phyloP scores from a whole-genome alignment of 1,139 yeast species.

The Kluyveromyces sp. region DNA sequence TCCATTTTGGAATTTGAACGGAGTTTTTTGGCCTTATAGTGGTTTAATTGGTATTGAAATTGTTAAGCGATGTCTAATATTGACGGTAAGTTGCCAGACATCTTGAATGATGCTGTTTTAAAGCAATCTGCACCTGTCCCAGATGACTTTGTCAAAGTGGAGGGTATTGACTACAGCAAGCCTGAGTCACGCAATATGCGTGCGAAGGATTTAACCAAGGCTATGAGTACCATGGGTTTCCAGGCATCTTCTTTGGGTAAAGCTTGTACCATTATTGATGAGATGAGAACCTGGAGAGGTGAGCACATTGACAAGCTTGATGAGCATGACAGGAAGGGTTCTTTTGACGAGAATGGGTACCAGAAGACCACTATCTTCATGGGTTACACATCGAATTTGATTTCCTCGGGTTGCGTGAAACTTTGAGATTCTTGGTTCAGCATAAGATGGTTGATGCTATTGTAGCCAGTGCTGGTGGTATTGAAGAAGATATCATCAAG shows the following conservation, averaged over 20 bases:
- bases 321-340: constrained; percentile 65
- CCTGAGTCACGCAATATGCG: constrained; percentile 60
- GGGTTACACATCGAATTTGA: constrained; percentile 96
- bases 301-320: constrained; percentile 54
- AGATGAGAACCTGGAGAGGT: constrained; percentile 93
- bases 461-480: constrained; percentile 95
- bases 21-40: too few relatives aligned
- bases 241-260: constrained; percentile 81
- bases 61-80: constrained; percentile 25
- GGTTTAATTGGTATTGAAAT: neutral
- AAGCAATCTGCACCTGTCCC: constrained; percentile 84
- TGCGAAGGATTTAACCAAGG: constrained; percentile 67
- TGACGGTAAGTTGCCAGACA: constrained; percentile 43
- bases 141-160: constrained; percentile 63
- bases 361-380: constrained; percentile 86
- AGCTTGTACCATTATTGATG: constrained; percentile 85
- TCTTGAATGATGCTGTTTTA: constrained; percentile 82
- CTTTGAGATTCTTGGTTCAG: constrained; percentile 80
- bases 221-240: constrained; percentile 97
- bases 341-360: constrained; percentile 70
- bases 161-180: constrained; percentile 82
- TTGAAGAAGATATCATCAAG: constrained; percentile 94
- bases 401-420: constrained; percentile 86
- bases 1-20: too few relatives aligned
- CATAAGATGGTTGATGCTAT: constrained; percentile 91